Evolutionary conservation across 2,329 filamentous ascomycete species (phyloP).

Genomic region (Pyricularia sp.): DNA sequence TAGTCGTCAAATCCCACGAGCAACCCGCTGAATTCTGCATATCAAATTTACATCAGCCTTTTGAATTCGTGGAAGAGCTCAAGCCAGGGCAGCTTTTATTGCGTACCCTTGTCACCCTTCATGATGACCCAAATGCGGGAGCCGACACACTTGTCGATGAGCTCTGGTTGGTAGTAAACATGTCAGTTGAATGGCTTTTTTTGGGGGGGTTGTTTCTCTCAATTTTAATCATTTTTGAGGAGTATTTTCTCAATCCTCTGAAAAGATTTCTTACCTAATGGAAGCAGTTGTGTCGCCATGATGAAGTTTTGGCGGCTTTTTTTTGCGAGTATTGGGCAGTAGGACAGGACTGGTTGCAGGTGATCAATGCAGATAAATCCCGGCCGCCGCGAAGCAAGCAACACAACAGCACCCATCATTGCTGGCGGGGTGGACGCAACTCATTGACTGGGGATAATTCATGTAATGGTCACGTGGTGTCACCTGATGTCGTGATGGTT

Average conservation of each 20-base stretch:
- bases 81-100: background rate
- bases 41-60: background rate
- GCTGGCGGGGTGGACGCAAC: background rate
- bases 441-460: background rate
- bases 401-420: background rate
- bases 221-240: background rate
- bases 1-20: slow-evolving; percentile 97
- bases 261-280: slow-evolving; percentile 45
- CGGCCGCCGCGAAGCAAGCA: background rate
- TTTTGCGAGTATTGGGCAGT: background rate
- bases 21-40: slow-evolving; percentile 84
- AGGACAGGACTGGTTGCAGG: background rate
- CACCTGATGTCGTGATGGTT: background rate
- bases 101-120: slow-evolving; percentile 94
- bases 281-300: slow-evolving; percentile 68
- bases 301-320: background rate
- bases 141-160: slow-evolving; percentile 98
- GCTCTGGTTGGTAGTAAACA: slow-evolving; percentile 48
- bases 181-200: background rate
- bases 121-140: slow-evolving; percentile 98
- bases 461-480: background rate
- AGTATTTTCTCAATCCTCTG: background rate
- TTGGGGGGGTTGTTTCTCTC: background rate
- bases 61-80: background rate
- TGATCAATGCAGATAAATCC: background rate